Conservation (phyloP, 106 monocot species). For the Gastrodia elata region DNA sequence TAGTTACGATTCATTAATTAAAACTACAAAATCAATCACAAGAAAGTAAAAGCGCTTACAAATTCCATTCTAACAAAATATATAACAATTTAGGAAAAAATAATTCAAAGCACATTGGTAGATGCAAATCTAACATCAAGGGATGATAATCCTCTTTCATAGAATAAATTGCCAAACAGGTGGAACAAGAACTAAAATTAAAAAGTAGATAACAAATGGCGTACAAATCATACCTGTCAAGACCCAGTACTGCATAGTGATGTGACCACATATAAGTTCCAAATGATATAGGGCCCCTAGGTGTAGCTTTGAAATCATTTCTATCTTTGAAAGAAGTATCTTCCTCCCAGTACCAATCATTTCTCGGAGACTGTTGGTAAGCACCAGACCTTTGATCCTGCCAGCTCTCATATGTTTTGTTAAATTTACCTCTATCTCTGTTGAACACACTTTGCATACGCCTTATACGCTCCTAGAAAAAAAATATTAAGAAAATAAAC, state of each 20-base stretch:
- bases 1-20: not conserved
- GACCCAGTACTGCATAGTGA: conserved; percentile 75
- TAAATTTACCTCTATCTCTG: conserved; percentile 53
- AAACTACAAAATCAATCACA: not conserved
- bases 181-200: not conserved
- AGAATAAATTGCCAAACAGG: not conserved
- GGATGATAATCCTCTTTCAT: not conserved
- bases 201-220: not conserved
- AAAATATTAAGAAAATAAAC: not conserved
- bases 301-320: conserved; percentile 29
- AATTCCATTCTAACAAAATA: not conserved
- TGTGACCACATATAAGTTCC: conserved; percentile 43
- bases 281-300: conserved; percentile 14
- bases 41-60: not conserved
- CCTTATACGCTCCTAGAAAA: conserved; percentile 61
- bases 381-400: conserved; percentile 26
- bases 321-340: conserved; percentile 37
- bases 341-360: conserved; percentile 82
- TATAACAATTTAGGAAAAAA: not conserved
- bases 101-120: not conserved
- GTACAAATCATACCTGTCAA: conserved; percentile 52
- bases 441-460: conserved; percentile 80
- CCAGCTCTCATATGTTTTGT: conserved; percentile 49
- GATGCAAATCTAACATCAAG: not conserved
- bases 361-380: conserved; percentile 54